Conservation (phyloP, 495 filamentous ascomycete genomes). For the Aspergillus leporis region DNA sequence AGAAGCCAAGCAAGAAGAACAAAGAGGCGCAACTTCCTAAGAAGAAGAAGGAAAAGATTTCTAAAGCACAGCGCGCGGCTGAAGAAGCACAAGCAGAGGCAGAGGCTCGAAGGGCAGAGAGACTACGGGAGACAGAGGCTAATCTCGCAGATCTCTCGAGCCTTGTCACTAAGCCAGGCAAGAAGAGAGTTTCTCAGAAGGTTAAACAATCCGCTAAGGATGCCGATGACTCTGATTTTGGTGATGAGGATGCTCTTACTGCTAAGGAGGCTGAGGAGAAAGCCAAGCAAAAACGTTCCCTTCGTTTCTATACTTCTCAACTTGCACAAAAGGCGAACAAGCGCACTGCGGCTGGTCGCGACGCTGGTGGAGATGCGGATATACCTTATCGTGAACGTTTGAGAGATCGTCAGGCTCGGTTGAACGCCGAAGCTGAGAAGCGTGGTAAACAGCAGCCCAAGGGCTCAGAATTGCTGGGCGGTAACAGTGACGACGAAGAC, state of each 20-base stretch:
- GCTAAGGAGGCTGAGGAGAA: slow-evolving; percentile 76
- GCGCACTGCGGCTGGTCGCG: slow-evolving; percentile 74
- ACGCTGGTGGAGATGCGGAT: slow-evolving; percentile 89
- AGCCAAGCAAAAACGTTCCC: slow-evolving; percentile 76
- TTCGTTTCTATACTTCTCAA: slow-evolving; percentile 96
- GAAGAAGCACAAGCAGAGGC: slow-evolving; percentile 53
- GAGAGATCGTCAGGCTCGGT: slow-evolving; percentile 76
- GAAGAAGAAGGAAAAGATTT: slow-evolving; percentile 46
- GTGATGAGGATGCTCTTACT: slow-evolving; percentile 63
- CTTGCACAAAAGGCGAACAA: slow-evolving; percentile 89
- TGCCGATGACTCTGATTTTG: slow-evolving; percentile 63
- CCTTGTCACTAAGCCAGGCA: slow-evolving; percentile 36
- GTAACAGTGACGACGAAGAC: slow-evolving; percentile 63
- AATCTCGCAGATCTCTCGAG: slow-evolving; percentile 68
- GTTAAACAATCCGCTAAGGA: slow-evolving; percentile 34
- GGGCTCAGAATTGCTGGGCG: slow-evolving; percentile 60
- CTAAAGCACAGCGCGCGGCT: slow-evolving; percentile 50
- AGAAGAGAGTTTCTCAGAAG: slow-evolving; percentile 36
- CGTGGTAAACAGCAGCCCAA: slow-evolving; percentile 68
- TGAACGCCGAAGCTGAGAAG: slow-evolving; percentile 84
- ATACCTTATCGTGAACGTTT: slow-evolving; percentile 87
- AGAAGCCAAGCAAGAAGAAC: slow-evolving; percentile 28
- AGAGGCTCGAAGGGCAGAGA: slow-evolving; percentile 56
- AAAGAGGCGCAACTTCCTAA: slow-evolving; percentile 36
- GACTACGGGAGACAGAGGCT: slow-evolving; percentile 57